Evolutionary conservation across 2,329 filamentous ascomycete genomes (phyloP), one percentile per base, ranked within the genome.

Genomic region (Curvularia sp.): DNA sequence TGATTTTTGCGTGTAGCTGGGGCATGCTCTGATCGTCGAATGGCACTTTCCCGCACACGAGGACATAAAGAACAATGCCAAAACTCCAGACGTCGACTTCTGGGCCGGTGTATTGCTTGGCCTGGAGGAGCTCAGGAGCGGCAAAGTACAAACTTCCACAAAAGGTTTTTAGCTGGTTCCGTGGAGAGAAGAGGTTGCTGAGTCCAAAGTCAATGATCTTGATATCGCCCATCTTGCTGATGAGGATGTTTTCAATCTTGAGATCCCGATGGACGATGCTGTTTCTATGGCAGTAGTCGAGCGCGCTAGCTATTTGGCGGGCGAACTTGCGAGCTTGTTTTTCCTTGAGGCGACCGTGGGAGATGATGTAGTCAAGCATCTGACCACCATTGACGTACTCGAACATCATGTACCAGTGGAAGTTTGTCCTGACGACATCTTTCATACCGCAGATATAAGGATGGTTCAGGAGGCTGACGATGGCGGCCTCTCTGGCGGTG

Each of bases 321-420:
- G 92, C 96, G 77, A 99, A 99, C 77, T 98, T 98, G 71, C 95
- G 89, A 8, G 95, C 95, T 79, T 97, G 94, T 79, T 98, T 98
- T 81, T 99, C 95, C 83, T 98, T 98, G 63, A 99, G 83, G 72
- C 96, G 91, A 57, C 94, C 95, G 73, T 99, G 95, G 3, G 93
- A 97, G 74, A 99, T 99, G 77, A 99, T 99, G 79, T 98, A 99
- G 81, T 99, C 95, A 61, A 99, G 87, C 95, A 99, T 98, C 80
- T 99, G 95, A 18, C 95, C 95, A 47, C 95, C 95, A 74, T 99
- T 97, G 78, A 99, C 95, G 77, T 95, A 97, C 80, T 99, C 95
- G 74, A 97, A 99, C 50, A 99, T 87, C 95, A 99, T 99, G 79
- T 99, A 99, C 95, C 95, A 99, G 79, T 99, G 95, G 76, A 97